Evolutionary conservation across 257 asterid genomes (phyloP).

Genomic region (Jaltomata sinuosa): DNA sequence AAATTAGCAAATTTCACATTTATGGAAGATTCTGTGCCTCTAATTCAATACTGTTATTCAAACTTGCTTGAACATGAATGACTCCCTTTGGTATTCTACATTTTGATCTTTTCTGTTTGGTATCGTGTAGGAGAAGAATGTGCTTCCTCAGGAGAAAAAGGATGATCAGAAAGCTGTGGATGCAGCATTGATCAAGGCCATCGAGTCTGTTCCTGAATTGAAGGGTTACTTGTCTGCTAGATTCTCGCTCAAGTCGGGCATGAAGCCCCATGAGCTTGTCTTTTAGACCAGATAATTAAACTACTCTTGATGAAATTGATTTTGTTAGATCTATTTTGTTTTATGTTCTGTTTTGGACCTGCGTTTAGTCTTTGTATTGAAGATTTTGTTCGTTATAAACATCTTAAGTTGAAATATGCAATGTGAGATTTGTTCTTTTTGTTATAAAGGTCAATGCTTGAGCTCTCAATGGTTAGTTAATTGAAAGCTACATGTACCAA

Average conservation of each 20-base stretch:
- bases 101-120: background rate
- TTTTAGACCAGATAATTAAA: conserved; percentile 1
- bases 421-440: background rate
- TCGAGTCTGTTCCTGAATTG: conserved; percentile 10
- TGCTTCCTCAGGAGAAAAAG: conserved; percentile 9
- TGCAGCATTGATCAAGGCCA: conserved; percentile 8
- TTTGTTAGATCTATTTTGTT: background rate
- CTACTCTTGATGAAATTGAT: background rate
- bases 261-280: conserved; percentile 21
- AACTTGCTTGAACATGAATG: background rate
- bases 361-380: background rate
- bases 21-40: background rate
- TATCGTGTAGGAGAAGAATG: conserved; percentile 16
- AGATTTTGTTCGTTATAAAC: background rate
- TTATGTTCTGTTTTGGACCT: background rate
- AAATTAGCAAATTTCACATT: background rate
- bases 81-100: accelerated
- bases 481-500: background rate
- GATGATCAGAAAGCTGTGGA: conserved; percentile 10
- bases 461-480: background rate
- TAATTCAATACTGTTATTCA: background rate
- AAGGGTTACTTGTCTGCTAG: conserved; percentile 15
- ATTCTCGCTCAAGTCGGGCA: conserved; percentile 14
- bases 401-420: background rate
- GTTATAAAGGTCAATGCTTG: background rate